Base-by-base conservation (phyloP, 352 stramenopile genomes). In the Stramenopiles sp. region DNA sequence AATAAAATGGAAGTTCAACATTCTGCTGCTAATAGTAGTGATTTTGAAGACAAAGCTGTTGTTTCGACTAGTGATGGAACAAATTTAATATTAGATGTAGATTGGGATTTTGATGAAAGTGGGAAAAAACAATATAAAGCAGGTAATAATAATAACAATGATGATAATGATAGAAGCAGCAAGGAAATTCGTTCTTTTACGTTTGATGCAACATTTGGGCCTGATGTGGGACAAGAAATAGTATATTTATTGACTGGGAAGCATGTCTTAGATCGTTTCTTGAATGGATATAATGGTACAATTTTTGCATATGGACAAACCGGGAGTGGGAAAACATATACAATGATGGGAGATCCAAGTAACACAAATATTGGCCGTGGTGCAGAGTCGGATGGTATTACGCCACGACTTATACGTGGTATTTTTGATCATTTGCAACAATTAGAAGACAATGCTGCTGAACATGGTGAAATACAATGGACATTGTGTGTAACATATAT, bases 401-500 rank as follows among this genome's bases (percentile, higher is more conserved):
- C 65, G 4, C 65, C 65, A 76, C 4, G 65, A 20, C 65, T 76
- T 13, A 20, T 76, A 13, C 30, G 65, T 31, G 65, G 31, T 20
- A 31, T 76, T 13, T 76, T 76, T 33, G 65, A 31, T 33, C 31
- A 76, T 33, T 13, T 76, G 4, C 4, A 76, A 7, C 4, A 76
- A 13, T 33, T 76, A 76, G 65, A 76, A 20, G 38, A 53, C 4
- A 53, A 53, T 53, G 4, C 30, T 13, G 20, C 20, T 27, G 53
- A 69, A 20, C 20, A 27, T 27, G 13, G 30, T 20, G 65, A 76
- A 13, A 13, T 31, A 31, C 65, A 76, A 76, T 76, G 65, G 65
- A 13, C 30, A 76, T 13, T 95, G 53, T 80, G 23, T 13, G 63
- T 83, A 0, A 92, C 88, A 0, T 91, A 93, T 81, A 84, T 94